Base-by-base conservation (phyloP, 441 rosid species). In the Pelargonium cotyledonis region DNA sequence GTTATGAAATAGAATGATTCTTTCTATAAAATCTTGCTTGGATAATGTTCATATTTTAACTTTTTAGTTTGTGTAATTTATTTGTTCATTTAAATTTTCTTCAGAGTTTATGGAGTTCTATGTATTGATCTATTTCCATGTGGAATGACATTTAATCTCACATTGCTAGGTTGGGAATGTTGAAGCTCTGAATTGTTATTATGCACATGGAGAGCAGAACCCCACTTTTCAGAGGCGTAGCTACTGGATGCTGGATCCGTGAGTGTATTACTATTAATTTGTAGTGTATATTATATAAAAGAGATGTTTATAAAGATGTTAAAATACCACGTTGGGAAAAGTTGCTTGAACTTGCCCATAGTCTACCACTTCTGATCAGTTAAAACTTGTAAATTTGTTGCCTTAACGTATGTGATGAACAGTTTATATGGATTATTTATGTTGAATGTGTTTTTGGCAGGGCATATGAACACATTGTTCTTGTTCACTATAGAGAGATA, bases 221-320 rank as follows among this genome's bases (percentile, higher is more conserved):
- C 87, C 89, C 5, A 78, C n/a, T 69, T 95, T 95, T 75, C 92
- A 85, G 80, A 88, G 98, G 63, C 95, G 99, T 46, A 87, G 91
- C 89, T 95, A 80, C 80, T 95, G 98, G 99, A 95, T 95, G 87
- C 83, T 92, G 74, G 97, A 95, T 68, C 86, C 83, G 98, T 95
- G 80, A 86, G 97, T 88, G 19, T 70, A 16, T 69, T 68, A 70
- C 5, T 69, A 23, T 67, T 69, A n/a, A 19, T 67, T 70, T 62
- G 9, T 62, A 26, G 18, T 26, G 41, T 31, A 23, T 62, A 62
- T 5, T 26, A 29, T 62, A 38, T 57, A 2, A 62, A 31, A 14
- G 14, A 62, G 11, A 4, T 49, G 55, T 11, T 49, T n/a, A 49
- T n/a, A 49, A n/a, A 49, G 40, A 35, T 35, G 40, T 35, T 35